Evolutionary conservation across 495 filamentous ascomycete species (phyloP).

Genomic region (Penicillium soppii): DNA sequence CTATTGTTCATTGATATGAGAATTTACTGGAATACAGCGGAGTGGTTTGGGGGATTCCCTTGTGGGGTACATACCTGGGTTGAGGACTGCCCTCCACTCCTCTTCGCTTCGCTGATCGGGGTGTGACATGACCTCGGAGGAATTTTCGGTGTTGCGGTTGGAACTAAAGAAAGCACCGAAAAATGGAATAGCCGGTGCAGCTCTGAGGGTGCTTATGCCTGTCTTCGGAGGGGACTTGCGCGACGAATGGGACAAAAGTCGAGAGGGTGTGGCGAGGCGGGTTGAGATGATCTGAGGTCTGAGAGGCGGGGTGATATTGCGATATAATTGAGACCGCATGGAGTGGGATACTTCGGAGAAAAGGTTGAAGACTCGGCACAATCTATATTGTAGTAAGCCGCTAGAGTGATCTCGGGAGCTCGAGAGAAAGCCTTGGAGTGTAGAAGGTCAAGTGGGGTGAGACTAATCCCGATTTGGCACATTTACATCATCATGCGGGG

Average conservation of each 20-base stretch:
- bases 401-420: too few relatives aligned
- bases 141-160: constrained; percentile 34
- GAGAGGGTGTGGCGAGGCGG: constrained; percentile 30
- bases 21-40: neutral
- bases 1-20: constrained; percentile 43
- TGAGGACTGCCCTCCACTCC: constrained; percentile 87
- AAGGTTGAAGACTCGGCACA: neutral
- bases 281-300: constrained; percentile 17
- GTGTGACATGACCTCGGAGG: constrained; percentile 64
- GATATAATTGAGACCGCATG: constrained; percentile 40
- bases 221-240: constrained; percentile 30
- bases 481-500: constrained; percentile 33
- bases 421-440: too few relatives aligned
- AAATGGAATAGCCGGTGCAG: constrained; percentile 74
- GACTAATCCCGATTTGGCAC: neutral
- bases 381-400: too few relatives aligned
- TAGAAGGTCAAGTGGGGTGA: constrained; percentile 4
- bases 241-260: constrained; percentile 20
- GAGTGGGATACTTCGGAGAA: neutral
- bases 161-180: constrained; percentile 76
- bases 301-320: constrained; percentile 41
- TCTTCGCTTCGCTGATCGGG: constrained; percentile 76
- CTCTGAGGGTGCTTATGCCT: constrained; percentile 42
- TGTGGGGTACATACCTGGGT: constrained; percentile 53
- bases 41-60: neutral